These are phyloP conservation scores for Neurospora cerealis DNA, from an alignment of 495 filamentous ascomycete genomes.

Conservation along the genomic window DNA sequence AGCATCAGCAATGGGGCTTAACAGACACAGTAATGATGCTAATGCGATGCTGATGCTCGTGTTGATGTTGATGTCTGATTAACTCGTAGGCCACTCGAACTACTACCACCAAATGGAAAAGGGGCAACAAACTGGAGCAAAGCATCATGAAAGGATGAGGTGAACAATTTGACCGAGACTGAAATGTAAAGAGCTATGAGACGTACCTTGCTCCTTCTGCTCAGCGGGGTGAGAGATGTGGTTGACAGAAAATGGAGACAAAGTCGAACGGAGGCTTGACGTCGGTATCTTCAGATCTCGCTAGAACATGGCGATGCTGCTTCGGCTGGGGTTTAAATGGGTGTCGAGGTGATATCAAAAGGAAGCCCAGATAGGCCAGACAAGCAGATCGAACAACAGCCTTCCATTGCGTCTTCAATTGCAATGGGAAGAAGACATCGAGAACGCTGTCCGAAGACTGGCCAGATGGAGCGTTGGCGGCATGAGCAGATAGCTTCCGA, in stretches of 20 bases:
- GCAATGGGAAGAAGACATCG: neutral
- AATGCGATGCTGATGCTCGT: neutral
- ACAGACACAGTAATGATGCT: neutral
- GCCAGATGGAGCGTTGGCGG: neutral
- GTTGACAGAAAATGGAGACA: neutral
- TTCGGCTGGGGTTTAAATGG: neutral
- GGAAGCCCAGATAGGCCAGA: neutral
- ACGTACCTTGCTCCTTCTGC: neutral
- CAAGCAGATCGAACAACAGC: neutral
- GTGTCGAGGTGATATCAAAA: neutral
- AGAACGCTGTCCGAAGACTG: neutral
- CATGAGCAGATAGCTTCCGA: neutral
- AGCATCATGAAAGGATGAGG: neutral
- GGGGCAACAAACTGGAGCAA: neutral
- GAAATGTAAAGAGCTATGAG: neutral
- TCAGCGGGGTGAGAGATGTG: neutral
- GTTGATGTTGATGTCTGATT: neutral
- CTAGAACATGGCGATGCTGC: neutral
- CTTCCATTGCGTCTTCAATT: neutral
- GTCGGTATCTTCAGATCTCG: neutral
- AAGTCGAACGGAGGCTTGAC: neutral
- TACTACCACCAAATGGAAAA: neutral
- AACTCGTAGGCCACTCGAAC: neutral
- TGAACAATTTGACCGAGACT: neutral
- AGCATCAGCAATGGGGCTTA: neutral